Evolutionary conservation across 768 basidiomycete genomes (phyloP), one percentile per base, ranked within the genome.

Genomic region (Tylopilus sp.): DNA sequence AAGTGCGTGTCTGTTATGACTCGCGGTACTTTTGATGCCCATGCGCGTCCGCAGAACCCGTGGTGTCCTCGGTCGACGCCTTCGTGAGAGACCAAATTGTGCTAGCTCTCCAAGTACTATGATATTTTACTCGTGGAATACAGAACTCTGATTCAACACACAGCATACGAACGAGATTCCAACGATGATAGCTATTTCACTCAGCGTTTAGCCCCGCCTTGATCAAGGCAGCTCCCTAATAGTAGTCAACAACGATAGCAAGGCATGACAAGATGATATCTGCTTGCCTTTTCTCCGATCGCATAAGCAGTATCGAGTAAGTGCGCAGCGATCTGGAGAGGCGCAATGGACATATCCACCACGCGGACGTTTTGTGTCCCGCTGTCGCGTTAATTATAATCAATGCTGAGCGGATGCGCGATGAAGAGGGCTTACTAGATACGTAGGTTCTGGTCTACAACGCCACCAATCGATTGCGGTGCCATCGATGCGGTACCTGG

Each of bases 51-150:
- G 29, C 63, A 94, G 96, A 87, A 63, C 90, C 94, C 24, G 95
- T 98, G 45, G 84, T 97, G 16, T 98, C 97, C 4, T 97, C 95
- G 3, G 92, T 90, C 74, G 97, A 97, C 63, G n/a, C n/a, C n/a
- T n/a, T n/a, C n/a, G n/a, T n/a, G n/a, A n/a, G n/a, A n/a, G n/a
- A n/a, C n/a, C n/a, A n/a, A n/a, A n/a, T n/a, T n/a, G n/a, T n/a
- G n/a, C n/a, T n/a, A n/a, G n/a, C n/a, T n/a, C n/a, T n/a, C n/a
- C n/a, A n/a, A n/a, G n/a, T n/a, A n/a, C 31, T 12, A 13, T 13
- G 12, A 31, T 31, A 3, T 12, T 31, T 12, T 12, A 31, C 11
- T 7, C 37, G 4, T 37, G 6, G 19, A 8, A 26, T 41, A 41
- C 38, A 41, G 13, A 41, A 24, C 38, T 26, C 41, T 17, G 41